Conservation (phyloP, 352 stramenopile genomes). For the Porosira glacialis region DNA sequence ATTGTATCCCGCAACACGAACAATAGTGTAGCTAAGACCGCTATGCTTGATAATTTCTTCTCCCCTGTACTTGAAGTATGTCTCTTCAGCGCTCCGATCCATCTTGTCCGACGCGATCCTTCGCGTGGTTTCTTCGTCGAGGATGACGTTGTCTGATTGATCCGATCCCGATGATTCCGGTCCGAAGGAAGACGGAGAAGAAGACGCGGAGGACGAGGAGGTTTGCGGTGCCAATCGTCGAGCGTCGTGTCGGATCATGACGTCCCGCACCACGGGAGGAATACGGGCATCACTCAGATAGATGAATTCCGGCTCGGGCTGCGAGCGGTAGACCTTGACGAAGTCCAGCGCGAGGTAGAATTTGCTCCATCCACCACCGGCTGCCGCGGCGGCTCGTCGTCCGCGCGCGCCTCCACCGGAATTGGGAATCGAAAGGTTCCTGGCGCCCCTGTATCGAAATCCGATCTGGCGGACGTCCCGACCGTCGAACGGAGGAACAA, state of each 20-base stretch:
- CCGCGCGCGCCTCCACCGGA: slow-evolving; percentile 18
- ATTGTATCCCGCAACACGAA: slow-evolving; percentile 70
- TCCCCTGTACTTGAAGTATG: slow-evolving; percentile 79
- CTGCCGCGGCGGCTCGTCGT: no score
- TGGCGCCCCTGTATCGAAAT: slow-evolving; percentile 66
- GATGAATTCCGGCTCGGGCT: slow-evolving; percentile 78
- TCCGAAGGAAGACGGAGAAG: slow-evolving; percentile 12
- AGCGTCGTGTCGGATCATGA: slow-evolving; percentile 66
- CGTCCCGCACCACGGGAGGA: slow-evolving; percentile 57
- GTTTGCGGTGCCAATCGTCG: slow-evolving; percentile 38
- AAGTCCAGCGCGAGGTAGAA: slow-evolving; percentile 79
- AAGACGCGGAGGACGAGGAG: slow-evolving; percentile 6
- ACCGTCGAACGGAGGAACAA: slow-evolving; percentile 52
- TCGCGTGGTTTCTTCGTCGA: slow-evolving; percentile 28
- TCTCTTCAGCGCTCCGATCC: slow-evolving; percentile 58
- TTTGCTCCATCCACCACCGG: slow-evolving; percentile 30
- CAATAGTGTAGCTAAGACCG: slow-evolving; percentile 73
- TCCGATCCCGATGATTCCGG: no score
- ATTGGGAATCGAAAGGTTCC: slow-evolving; percentile 35
- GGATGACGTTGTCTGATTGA: no score
- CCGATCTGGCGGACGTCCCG: slow-evolving; percentile 70
- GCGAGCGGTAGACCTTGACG: slow-evolving; percentile 73
- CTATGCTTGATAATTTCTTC: slow-evolving; percentile 78
- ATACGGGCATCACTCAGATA: slow-evolving; percentile 76
- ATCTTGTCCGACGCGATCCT: slow-evolving; percentile 24